A percentile compares a stretch with the other conserved stretches of the same genome.
Evolutionary conservation across 2,329 filamentous ascomycete genomes (phyloP).

Genomic region (Botrytis porri): DNA sequence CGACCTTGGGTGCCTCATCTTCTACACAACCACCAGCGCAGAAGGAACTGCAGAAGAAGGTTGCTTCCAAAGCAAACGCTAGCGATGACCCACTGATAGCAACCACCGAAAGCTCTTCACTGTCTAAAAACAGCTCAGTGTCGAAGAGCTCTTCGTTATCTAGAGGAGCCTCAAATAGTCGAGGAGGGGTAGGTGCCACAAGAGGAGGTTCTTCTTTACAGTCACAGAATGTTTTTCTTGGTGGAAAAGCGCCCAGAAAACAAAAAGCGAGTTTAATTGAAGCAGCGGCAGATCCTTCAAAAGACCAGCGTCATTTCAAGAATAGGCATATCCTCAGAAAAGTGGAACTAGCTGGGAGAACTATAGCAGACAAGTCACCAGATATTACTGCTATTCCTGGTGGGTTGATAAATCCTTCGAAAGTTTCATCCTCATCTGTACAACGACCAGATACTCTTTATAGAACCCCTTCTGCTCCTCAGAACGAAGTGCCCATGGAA

Average conservation of each 20-base stretch:
- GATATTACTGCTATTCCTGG: slow-evolving; percentile 37
- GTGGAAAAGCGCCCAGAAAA: slow-evolving; percentile 21
- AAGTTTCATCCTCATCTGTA: slow-evolving; percentile 19
- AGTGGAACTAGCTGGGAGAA: slow-evolving; percentile 44
- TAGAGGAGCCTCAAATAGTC: neutral
- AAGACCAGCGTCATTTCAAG: slow-evolving; percentile 43
- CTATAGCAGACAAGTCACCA: slow-evolving; percentile 45
- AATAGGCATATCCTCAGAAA: slow-evolving; percentile 42
- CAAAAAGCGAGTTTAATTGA: slow-evolving; percentile 25
- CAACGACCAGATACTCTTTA: slow-evolving; percentile 23
- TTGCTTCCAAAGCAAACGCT: neutral
- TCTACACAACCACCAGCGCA: neutral
- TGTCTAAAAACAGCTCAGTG: no score
- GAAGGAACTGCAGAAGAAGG: neutral
- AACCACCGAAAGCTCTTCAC: neutral
- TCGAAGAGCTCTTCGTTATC: neutral
- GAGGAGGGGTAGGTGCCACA: slow-evolving; percentile 24
- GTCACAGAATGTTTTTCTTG: slow-evolving; percentile 30
- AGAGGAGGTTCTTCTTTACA: slow-evolving; percentile 26
- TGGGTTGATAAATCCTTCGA: slow-evolving; percentile 31
- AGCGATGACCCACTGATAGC: neutral
- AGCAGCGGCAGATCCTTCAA: slow-evolving; percentile 42
- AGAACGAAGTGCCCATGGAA: neutral
- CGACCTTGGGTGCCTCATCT: neutral
- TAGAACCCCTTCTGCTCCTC: slow-evolving; percentile 13